These are phyloP conservation scores for Cytospora chrysosperma DNA, from an alignment of 2,329 filamentous ascomycete genomes.

Conservation along the genomic window DNA sequence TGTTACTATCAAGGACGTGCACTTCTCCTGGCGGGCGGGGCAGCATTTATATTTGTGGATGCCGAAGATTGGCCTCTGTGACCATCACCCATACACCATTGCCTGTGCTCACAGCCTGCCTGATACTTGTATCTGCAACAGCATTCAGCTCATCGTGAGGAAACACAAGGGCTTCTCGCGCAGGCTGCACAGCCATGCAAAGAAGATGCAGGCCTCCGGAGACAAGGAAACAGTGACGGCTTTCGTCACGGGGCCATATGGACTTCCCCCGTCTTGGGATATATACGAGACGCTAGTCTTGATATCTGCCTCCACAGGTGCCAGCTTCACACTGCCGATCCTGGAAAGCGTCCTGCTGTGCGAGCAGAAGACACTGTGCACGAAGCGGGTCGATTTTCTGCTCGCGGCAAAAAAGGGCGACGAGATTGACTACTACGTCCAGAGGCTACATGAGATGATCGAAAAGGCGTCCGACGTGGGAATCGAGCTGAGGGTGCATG, in stretches of 20 bases:
- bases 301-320: slow-evolving; percentile 62
- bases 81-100: slow-evolving; percentile 62
- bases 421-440: slow-evolving; percentile 56
- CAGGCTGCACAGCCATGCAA: slow-evolving; percentile 49
- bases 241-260: slow-evolving; percentile 58
- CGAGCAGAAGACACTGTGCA: slow-evolving; percentile 42
- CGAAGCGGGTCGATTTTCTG: slow-evolving; percentile 52
- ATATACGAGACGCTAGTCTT: slow-evolving; percentile 59
- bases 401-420: slow-evolving; percentile 51
- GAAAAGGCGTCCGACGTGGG: slow-evolving; percentile 42
- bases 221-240: slow-evolving; percentile 39
- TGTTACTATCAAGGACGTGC: slow-evolving; percentile 58
- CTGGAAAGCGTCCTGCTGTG: slow-evolving; percentile 52
- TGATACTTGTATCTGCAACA: slow-evolving; percentile 56
- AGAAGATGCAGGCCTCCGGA: slow-evolving; percentile 33
- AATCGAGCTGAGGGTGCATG: slow-evolving; percentile 50
- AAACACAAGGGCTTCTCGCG: slow-evolving; percentile 58
- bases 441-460: slow-evolving; percentile 47
- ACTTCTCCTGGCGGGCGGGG: slow-evolving; percentile 58
- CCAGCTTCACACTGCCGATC: slow-evolving; percentile 60
- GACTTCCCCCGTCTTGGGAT: slow-evolving; percentile 54
- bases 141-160: slow-evolving; percentile 57
- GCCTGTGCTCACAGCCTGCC: slow-evolving; percentile 53
- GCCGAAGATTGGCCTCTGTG: slow-evolving; percentile 51
- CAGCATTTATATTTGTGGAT: slow-evolving; percentile 63